Conservation (phyloP, 73 alveolate genomes). For the Paramecium pentaurelia region DNA sequence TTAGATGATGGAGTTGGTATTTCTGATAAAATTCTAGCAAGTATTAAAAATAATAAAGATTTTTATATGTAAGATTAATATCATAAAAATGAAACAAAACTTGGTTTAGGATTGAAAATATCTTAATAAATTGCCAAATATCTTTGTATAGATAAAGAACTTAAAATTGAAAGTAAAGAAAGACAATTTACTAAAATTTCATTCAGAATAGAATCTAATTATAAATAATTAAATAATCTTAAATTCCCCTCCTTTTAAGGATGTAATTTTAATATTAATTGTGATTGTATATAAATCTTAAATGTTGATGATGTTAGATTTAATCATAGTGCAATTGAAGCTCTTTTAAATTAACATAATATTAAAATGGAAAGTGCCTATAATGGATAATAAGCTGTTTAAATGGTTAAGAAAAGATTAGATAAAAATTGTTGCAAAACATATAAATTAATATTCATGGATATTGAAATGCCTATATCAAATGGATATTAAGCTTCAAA, state of each 20-base stretch:
- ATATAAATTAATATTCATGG: constrained; percentile 35
- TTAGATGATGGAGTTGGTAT: constrained; percentile 13
- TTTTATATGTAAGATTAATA: neutral
- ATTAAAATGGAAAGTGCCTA: constrained; percentile 4
- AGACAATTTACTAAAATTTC: neutral
- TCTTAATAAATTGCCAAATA: constrained; percentile 17
- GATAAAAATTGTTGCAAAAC: neutral
- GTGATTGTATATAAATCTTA: neutral
- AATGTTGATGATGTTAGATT: constrained; percentile 18
- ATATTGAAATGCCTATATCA: constrained; percentile 33
- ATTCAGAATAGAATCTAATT: neutral
- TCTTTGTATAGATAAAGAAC: neutral
- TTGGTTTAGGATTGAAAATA: neutral
- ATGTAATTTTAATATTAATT: neutral
- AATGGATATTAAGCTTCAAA: constrained; percentile 35
- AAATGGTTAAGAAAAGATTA: neutral
- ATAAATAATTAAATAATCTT: neutral
- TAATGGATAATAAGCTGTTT: constrained; percentile 6
- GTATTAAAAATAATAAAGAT: neutral
- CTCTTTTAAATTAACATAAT: neutral
- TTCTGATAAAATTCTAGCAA: neutral
- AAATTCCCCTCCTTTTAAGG: neutral
- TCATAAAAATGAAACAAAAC: neutral
- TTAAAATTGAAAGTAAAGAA: constrained; percentile 19
- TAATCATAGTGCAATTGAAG: constrained; percentile 30